Conservation (phyloP, 192 early-diverging fungal genomes). For the Mortierella antarctica region DNA sequence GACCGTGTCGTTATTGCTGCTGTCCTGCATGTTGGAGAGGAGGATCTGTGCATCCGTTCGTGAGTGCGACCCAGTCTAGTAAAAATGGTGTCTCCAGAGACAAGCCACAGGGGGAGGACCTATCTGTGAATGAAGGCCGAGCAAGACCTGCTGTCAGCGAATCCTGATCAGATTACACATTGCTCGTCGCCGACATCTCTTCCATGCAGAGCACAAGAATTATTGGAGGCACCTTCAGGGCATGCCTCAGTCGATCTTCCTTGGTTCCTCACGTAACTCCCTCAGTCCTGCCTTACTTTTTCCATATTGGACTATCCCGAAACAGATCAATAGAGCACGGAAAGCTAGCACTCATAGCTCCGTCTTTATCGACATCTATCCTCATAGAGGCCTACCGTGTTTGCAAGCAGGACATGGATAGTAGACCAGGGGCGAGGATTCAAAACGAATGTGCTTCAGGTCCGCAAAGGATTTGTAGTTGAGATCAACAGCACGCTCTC, state of each 20-base stretch:
- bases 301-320: neutral
- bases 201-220: constrained; percentile 2
- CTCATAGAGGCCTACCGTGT: constrained; percentile 11
- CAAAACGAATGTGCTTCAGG: constrained; percentile 61
- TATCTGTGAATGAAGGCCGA: too few relatives aligned
- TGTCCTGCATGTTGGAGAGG: neutral
- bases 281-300: neutral
- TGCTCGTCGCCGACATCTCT: neutral
- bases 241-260: constrained; percentile 2
- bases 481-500: constrained; percentile 73
- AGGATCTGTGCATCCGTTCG: too few relatives aligned
- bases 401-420: neutral
- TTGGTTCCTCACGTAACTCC: neutral
- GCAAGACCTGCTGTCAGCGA: too few relatives aligned
- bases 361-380: neutral
- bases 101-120: too few relatives aligned
- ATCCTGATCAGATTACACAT: neutral
- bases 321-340: too few relatives aligned
- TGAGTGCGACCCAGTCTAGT: too few relatives aligned
- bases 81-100: too few relatives aligned
- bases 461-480: constrained; percentile 78
- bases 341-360: too few relatives aligned
- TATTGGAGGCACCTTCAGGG: neutral
- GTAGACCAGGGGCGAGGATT: constrained; percentile 54
- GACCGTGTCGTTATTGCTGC: neutral